Percentiles rank a stretch among this genome's conserved stretches.
These are phyloP conservation scores for Stentor roeselii DNA, from an alignment of 73 alveolate genomes.

Conservation along the genomic window DNA sequence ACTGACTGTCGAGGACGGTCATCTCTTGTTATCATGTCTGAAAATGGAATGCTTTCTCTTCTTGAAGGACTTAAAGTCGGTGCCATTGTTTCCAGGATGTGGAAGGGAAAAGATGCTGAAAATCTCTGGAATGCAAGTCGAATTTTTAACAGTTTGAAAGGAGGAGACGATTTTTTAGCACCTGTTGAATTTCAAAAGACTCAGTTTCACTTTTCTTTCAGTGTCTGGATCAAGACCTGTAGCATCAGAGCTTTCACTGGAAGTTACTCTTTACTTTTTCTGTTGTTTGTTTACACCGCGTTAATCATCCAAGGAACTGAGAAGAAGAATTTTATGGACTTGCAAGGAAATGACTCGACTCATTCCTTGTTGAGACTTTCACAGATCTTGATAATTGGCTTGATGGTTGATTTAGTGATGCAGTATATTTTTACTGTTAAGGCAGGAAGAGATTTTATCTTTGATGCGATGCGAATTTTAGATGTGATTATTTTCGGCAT, in stretches of 20 bases:
- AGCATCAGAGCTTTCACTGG: not conserved
- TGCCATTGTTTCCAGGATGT: not conserved
- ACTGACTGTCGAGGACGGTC: not conserved
- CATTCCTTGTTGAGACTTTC: not conserved
- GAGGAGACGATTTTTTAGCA: not conserved
- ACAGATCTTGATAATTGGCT: slow-evolving; percentile 2
- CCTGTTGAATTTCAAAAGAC: not conserved
- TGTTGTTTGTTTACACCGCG: not conserved
- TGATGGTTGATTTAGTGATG: not conserved
- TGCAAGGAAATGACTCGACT: not conserved
- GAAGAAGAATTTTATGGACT: not conserved
- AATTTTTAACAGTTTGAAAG: too few relatives aligned
- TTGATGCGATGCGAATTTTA: not conserved
- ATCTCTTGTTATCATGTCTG: not conserved
- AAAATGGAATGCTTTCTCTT: not conserved
- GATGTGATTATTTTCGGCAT: not conserved
- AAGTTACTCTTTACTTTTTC: not conserved
- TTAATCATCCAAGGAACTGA: not conserved
- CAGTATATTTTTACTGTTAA: not conserved
- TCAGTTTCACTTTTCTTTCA: not conserved
- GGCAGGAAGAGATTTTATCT: slow-evolving; percentile 4
- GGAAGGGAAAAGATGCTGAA: not conserved
- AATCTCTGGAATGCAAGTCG: not conserved
- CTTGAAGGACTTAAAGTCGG: not conserved
- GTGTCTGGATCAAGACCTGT: slow-evolving; percentile 13